Evolutionary conservation across 345 rosid genomes (phyloP), one percentile per base, ranked within the genome.

Genomic region (Diplotaxis tenuifolia): DNA sequence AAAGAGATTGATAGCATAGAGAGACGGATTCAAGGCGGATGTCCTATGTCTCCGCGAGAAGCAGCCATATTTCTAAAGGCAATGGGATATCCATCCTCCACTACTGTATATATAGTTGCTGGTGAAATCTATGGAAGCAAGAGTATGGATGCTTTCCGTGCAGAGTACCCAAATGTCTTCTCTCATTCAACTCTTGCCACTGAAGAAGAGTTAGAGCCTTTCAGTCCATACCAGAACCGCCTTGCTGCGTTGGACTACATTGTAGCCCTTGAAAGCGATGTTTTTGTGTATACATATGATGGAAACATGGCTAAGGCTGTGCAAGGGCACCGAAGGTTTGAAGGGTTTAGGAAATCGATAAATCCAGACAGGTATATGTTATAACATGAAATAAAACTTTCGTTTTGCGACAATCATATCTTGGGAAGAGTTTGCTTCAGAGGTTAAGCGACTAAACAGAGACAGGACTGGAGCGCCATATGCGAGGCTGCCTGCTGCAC

Each of bases 291-390:
- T 74, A 91, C 98, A 4, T 91, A 94, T 4, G 97, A 94, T 66
- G 98, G 98, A 21, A 94, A 94, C 62, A 94, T 94, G 98, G 98
- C 98, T 10, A 94, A 88, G 80, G 97, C 98, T 12, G 98, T 93
- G 58, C 97, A 93, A 80, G 98, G 98, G 27, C 98, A 93, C 42
- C 67, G 98, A 78, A 78, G 83, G 65, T 93, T 90, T 66, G 92
- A 87, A 83, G 96, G 98, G 52, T 93, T 89, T 65, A 78, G 88
- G 50, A 93, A 86, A 80, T 87, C 97, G 25, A 87, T 93, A 61
- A 89, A 85, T 74, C 98, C 98, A 28, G 87, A 90, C 87, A 85
- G 89, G 98, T 93, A 68, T 34, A 57, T 14, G 36, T 7, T 23
- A n/a, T 16, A 28, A 8, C 29, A 58, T 65, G 72, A 16, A 49